These are phyloP conservation scores for Globisporangium alternatum DNA, from an alignment of 352 stramenopile species.

Conservation along the genomic window DNA sequence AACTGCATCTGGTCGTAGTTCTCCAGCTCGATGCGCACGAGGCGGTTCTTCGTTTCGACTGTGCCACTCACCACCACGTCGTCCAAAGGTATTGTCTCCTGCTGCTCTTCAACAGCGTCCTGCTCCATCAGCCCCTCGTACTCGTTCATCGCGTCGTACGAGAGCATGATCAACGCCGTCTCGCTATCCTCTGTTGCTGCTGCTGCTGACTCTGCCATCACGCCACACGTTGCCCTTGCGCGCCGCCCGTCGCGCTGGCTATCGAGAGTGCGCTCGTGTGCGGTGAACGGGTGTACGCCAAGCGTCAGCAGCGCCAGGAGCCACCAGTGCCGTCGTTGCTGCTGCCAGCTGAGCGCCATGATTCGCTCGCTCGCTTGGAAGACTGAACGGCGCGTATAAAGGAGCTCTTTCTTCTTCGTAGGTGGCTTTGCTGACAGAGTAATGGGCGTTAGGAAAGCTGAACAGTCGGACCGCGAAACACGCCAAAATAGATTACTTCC, in stretches of 20 bases:
- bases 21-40: constrained; percentile 22
- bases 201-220: not conserved
- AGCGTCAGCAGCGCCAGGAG: not conserved
- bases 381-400: too few relatives aligned
- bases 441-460: too few relatives aligned
- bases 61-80: not conserved
- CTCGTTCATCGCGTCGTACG: not conserved
- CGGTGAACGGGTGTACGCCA: not conserved
- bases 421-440: not conserved
- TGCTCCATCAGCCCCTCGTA: not conserved
- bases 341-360: not conserved
- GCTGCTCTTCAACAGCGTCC: not conserved
- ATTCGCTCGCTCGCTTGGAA: too few relatives aligned
- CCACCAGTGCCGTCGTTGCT: not conserved
- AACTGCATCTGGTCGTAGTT: constrained; percentile 48
- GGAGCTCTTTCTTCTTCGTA: not conserved
- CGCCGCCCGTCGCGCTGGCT: not conserved
- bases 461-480: too few relatives aligned
- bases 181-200: not conserved
- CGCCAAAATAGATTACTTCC: too few relatives aligned
- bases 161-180: not conserved
- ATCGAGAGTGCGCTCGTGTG: not conserved
- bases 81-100: too few relatives aligned
- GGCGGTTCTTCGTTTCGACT: not conserved
- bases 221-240: not conserved